Evolutionary conservation across 257 asterid genomes (phyloP).

Genomic region (Solanum rostratum): DNA sequence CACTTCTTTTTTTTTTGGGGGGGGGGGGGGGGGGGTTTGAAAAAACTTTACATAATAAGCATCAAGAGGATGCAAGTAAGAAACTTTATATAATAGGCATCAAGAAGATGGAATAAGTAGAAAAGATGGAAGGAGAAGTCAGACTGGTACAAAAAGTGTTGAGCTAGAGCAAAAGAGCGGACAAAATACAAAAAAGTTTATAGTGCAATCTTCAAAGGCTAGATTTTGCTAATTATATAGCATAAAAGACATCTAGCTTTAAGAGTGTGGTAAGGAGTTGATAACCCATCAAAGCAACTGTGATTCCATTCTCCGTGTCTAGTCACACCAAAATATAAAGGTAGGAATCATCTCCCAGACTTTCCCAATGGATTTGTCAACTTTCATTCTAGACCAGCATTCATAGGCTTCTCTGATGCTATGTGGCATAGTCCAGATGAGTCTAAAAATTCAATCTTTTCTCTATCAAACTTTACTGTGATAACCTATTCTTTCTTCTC

Average conservation of each 20-base stretch:
- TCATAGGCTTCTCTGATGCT: background rate
- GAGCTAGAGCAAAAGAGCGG: background rate
- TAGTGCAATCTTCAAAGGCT: no score
- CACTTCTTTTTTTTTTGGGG: background rate
- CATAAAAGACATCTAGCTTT: background rate
- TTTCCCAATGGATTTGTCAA: background rate
- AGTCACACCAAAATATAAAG: background rate
- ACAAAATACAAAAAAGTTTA: no score
- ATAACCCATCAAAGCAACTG: background rate
- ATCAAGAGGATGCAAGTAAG: background rate
- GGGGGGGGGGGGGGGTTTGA: no score
- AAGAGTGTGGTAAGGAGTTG: background rate
- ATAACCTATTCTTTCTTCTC: background rate
- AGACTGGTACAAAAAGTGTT: background rate
- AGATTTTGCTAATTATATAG: background rate
- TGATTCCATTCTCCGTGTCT: background rate
- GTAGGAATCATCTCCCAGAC: background rate
- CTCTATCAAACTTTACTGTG: background rate
- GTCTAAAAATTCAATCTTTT: background rate
- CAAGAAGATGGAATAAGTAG: background rate
- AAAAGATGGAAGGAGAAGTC: background rate
- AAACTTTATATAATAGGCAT: background rate
- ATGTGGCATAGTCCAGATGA: background rate
- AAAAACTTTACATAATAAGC: no score
- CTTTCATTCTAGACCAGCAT: background rate